These are phyloP conservation scores for Zymoseptoria ardabiliae DNA, from an alignment of 2,329 filamentous ascomycete genomes.

Conservation along the genomic window DNA sequence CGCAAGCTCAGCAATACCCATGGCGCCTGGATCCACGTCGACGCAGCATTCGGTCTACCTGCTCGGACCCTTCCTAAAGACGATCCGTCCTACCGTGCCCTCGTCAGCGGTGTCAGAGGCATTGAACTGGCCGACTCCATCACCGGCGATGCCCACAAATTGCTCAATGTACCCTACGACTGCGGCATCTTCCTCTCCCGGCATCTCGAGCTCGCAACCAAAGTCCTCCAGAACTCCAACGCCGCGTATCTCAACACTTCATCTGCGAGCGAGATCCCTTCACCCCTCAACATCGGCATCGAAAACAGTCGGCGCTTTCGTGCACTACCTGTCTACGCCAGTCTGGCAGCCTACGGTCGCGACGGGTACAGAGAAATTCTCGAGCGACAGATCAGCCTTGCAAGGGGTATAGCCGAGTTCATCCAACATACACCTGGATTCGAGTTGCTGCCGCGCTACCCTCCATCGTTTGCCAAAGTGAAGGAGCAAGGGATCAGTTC, in stretches of 20 bases:
- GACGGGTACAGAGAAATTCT: constrained; percentile 64
- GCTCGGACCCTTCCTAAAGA: constrained; percentile 55
- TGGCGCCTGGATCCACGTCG: constrained; percentile 79
- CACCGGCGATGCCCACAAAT: constrained; percentile 77
- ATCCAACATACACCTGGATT: constrained; percentile 56
- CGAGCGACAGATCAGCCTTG: constrained; percentile 62
- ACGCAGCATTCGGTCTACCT: constrained; percentile 86
- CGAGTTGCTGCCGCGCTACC: constrained; percentile 52
- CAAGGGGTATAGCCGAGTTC: constrained; percentile 59
- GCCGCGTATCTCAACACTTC: constrained; percentile 64
- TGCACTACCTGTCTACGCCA: constrained; percentile 81
- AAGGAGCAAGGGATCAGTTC: constrained; percentile 40
- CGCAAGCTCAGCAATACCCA: constrained; percentile 65
- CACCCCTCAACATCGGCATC: constrained; percentile 76
- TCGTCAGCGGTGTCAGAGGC: constrained; percentile 49
- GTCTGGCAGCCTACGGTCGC: constrained; percentile 65
- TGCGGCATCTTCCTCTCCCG: constrained; percentile 82
- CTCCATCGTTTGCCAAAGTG: constrained; percentile 25
- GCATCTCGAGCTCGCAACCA: constrained; percentile 49
- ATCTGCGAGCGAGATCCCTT: constrained; percentile 51
- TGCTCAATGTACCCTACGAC: constrained; percentile 94
- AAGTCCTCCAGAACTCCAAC: constrained; percentile 75
- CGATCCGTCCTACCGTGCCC: constrained; percentile 46
- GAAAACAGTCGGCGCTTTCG: constrained; percentile 90
- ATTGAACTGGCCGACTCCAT: constrained; percentile 82